Evolutionary conservation across 2,329 filamentous ascomycete species (phyloP).

Genomic region (Torrubiella hemipterigena): DNA sequence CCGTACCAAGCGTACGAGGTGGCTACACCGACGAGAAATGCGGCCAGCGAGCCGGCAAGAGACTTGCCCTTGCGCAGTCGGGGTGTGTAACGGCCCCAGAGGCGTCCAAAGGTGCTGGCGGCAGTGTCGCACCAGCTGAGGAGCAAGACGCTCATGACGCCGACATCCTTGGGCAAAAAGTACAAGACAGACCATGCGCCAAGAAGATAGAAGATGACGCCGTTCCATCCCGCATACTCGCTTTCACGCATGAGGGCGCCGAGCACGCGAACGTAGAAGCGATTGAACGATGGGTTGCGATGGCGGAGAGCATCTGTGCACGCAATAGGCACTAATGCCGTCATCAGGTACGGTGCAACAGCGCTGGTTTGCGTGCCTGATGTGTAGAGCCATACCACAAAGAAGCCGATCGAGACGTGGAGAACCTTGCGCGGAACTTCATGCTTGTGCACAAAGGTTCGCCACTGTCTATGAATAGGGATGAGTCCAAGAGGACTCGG

Average conservation of each 20-base stretch:
- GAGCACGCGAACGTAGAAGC: constrained; percentile 70
- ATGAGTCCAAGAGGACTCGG: constrained; percentile 90
- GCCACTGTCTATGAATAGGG: constrained; percentile 86
- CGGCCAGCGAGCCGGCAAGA: constrained; percentile 76
- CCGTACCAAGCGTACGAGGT: constrained; percentile 86
- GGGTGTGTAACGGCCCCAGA: constrained; percentile 83
- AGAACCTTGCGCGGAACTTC: constrained; percentile 90
- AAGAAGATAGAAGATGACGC: constrained; percentile 91
- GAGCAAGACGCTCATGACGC: constrained; percentile 76
- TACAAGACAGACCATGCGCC: constrained; percentile 78
- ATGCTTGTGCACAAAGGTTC: constrained; percentile 86
- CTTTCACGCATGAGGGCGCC: constrained; percentile 95
- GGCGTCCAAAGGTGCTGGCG: constrained; percentile 82
- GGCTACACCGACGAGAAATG: constrained; percentile 68
- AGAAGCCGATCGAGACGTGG: constrained; percentile 93
- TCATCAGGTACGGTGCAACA: constrained; percentile 77
- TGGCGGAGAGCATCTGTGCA: constrained; percentile 74
- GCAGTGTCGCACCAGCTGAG: constrained; percentile 98
- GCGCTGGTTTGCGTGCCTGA: constrained; percentile 62
- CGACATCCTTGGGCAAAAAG: constrained; percentile 88
- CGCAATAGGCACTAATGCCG: constrained; percentile 71
- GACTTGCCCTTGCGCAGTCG: constrained; percentile 81
- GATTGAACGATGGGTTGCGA: constrained; percentile 69
- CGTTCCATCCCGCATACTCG: constrained; percentile 89
- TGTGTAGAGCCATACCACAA: constrained; percentile 77